These are phyloP conservation scores for Lophium mytilinum DNA, from an alignment of 495 filamentous ascomycete genomes.

Conservation along the genomic window DNA sequence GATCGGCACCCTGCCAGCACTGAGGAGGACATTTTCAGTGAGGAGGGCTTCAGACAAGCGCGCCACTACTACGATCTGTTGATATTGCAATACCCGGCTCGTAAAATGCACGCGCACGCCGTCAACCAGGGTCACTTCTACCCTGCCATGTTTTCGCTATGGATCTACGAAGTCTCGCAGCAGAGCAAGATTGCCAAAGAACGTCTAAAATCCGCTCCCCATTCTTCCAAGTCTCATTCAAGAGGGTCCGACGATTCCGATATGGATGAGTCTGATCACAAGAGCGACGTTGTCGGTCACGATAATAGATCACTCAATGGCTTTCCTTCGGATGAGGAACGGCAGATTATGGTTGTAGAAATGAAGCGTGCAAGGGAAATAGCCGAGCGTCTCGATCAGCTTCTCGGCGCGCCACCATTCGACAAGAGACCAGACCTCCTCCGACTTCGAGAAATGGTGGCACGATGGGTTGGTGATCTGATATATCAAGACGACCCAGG, in stretches of 20 bases:
- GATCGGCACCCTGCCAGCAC: not conserved
- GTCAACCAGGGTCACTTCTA: constrained; percentile 52
- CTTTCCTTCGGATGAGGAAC: not conserved
- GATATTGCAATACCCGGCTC: constrained; percentile 57
- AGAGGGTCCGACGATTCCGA: too few species aligned
- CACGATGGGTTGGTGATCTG: constrained; percentile 60
- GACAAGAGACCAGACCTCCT: constrained; percentile 50
- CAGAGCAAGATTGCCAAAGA: constrained; percentile 33
- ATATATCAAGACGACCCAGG: not conserved
- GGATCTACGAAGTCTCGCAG: constrained; percentile 53
- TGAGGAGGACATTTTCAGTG: constrained; percentile 34
- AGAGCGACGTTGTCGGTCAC: too few species aligned
- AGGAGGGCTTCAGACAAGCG: constrained; percentile 47
- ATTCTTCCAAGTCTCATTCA: too few species aligned
- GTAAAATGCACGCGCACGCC: constrained; percentile 37
- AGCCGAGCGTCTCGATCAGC: constrained; percentile 52
- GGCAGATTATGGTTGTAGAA: constrained; percentile 15
- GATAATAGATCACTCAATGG: too few species aligned
- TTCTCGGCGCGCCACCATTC: constrained; percentile 57
- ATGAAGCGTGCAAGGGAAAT: constrained; percentile 48
- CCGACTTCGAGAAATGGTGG: constrained; percentile 57
- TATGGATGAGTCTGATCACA: too few species aligned
- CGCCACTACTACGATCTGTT: constrained; percentile 59
- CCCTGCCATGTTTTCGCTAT: constrained; percentile 58
- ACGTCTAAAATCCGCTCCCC: not conserved